Conservation (phyloP, 2,329 filamentous ascomycete genomes). For the Aspergillus fijiensis region DNA sequence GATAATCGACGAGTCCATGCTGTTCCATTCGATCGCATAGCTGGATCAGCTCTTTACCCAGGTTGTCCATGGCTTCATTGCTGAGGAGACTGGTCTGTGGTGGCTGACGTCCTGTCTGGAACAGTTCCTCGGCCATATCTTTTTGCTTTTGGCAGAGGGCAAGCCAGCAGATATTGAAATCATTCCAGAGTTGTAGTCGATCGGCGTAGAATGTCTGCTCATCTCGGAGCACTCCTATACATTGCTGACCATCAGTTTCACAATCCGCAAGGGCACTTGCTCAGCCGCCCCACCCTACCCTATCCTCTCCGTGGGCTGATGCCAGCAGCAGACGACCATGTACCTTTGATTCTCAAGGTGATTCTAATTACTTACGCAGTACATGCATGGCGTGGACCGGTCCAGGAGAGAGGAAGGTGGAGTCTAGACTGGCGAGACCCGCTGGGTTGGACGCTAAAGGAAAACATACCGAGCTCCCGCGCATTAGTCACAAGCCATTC, state of each 20-base stretch:
- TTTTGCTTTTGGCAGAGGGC: slow-evolving; percentile 79
- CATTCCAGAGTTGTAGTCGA: slow-evolving; percentile 82
- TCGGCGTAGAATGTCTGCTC: slow-evolving; percentile 73
- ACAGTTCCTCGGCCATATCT: slow-evolving; percentile 63
- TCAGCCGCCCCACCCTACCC: neutral
- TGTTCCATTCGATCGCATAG: slow-evolving; percentile 85
- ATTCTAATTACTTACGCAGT: neutral
- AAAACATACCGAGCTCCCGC: slow-evolving; percentile 64
- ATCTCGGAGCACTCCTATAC: slow-evolving; percentile 76
- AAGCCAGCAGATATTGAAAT: slow-evolving; percentile 94
- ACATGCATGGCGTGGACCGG: slow-evolving; percentile 2
- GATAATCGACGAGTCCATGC: slow-evolving; percentile 93
- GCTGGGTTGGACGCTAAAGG: slow-evolving; percentile 22
- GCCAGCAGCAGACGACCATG: neutral
- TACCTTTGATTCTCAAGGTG: neutral
- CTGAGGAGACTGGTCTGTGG: slow-evolving; percentile 64
- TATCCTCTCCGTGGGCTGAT: neutral
- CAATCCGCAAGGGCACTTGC: neutral
- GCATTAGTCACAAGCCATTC: slow-evolving; percentile 67
- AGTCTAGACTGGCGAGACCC: neutral
- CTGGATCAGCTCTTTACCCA: slow-evolving; percentile 78
- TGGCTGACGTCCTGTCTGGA: slow-evolving; percentile 59
- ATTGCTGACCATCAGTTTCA: slow-evolving; percentile 10
- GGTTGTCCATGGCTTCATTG: slow-evolving; percentile 67
- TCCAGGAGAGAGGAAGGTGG: neutral